phyloP scores from a whole-genome alignment of 371 early-diverging fungal genomes.

The Rhizopus stolonifer region DNA sequence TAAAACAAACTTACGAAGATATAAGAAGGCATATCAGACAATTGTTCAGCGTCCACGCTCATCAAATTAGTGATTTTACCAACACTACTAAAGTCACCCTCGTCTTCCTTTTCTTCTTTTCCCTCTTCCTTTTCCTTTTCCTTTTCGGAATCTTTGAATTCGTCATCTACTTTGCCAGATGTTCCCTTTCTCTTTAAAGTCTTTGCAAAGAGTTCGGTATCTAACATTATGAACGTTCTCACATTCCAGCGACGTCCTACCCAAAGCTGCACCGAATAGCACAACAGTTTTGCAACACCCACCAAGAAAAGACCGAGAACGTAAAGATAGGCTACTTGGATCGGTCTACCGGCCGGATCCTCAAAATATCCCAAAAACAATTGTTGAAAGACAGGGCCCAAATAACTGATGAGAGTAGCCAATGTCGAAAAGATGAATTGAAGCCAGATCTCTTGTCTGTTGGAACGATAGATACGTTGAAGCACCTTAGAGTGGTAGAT shows the following conservation, averaged over 20 bases:
- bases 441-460: conserved; percentile 22
- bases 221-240: conserved; percentile 46
- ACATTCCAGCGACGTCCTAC: conserved; percentile 52
- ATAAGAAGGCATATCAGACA: conserved; percentile 42
- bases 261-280: conserved; percentile 44
- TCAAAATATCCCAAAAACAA: conserved; percentile 44
- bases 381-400: conserved; percentile 48
- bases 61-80: conserved; percentile 85
- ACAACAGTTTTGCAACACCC: conserved; percentile 36
- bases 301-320: conserved; percentile 48
- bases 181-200: conserved; percentile 50
- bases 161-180: conserved; percentile 39
- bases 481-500: conserved; percentile 12
- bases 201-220: conserved; percentile 53
- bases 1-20: conserved; percentile 32
- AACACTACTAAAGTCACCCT: conserved; percentile 23
- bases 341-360: conserved; percentile 21
- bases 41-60: conserved; percentile 72
- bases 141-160: conserved; percentile 8
- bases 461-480: conserved; percentile 27
- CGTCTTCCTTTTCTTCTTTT: conserved; percentile 16
- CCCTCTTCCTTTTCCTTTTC: conserved; percentile 9
- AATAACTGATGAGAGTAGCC: conserved; percentile 30
- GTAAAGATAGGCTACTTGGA: conserved; percentile 42
- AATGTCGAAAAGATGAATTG: conserved; percentile 39